Percentiles rank a stretch among this genome's conserved stretches.
These are phyloP conservation scores for Periconia digitata DNA, from an alignment of 2,329 filamentous ascomycete species.

Conservation along the genomic window DNA sequence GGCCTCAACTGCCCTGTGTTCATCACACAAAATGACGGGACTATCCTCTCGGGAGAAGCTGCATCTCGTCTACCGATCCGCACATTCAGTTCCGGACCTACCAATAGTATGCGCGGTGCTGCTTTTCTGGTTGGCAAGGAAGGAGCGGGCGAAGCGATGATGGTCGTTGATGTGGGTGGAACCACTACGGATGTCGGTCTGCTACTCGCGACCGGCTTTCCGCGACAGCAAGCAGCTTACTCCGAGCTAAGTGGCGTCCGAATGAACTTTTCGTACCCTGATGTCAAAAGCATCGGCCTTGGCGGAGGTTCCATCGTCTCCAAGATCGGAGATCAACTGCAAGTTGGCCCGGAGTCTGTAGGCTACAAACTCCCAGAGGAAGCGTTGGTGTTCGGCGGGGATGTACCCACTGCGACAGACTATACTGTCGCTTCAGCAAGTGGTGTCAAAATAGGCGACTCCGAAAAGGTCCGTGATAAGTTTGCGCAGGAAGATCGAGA, in stretches of 20 bases:
- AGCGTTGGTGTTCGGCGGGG: slow-evolving; percentile 59
- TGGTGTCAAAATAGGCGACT: slow-evolving; percentile 48
- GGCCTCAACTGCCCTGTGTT: slow-evolving; percentile 52
- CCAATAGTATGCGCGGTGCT: slow-evolving; percentile 57
- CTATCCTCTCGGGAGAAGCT: slow-evolving; percentile 49
- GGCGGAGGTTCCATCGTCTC: slow-evolving; percentile 61
- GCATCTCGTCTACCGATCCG: slow-evolving; percentile 53
- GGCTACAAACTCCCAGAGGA: slow-evolving; percentile 59
- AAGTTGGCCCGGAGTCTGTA: slow-evolving; percentile 64
- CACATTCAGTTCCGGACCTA: slow-evolving; percentile 56
- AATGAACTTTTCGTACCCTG: slow-evolving; percentile 59
- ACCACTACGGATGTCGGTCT: slow-evolving; percentile 67
- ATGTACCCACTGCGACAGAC: slow-evolving; percentile 62
- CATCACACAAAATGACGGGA: slow-evolving; percentile 57
- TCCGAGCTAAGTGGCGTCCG: slow-evolving; percentile 64
- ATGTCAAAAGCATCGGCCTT: slow-evolving; percentile 61
- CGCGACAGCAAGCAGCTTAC: slow-evolving; percentile 63
- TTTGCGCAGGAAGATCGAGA: slow-evolving; percentile 39
- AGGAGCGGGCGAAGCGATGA: slow-evolving; percentile 48
- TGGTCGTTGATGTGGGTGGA: slow-evolving; percentile 68
- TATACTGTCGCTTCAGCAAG: slow-evolving; percentile 44
- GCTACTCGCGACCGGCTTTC: slow-evolving; percentile 63
- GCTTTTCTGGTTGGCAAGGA: slow-evolving; percentile 42
- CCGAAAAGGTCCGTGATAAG: slow-evolving; percentile 37
- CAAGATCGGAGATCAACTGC: slow-evolving; percentile 40